phyloP scores from a whole-genome alignment of 2,329 filamentous ascomycete species.

The Conoideocrella luteorostrata region DNA sequence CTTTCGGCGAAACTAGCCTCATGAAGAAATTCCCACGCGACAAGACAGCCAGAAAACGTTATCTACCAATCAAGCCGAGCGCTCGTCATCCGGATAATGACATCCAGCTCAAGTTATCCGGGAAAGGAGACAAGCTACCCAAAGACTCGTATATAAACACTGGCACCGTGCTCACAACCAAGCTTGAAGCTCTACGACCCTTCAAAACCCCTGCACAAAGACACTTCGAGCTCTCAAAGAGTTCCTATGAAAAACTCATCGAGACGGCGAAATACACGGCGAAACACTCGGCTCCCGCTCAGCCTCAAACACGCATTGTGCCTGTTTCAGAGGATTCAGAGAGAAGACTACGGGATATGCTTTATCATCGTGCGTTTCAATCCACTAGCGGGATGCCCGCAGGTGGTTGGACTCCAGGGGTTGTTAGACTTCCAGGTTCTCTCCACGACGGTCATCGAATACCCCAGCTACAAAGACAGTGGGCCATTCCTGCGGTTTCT shows the following conservation, averaged over 20 bases:
- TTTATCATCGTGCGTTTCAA: too few relatives aligned
- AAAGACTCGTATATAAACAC: not conserved
- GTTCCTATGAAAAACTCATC: not conserved
- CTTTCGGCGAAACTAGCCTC: not conserved
- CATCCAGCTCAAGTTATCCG: not conserved
- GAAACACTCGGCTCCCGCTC: not conserved
- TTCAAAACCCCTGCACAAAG: not conserved
- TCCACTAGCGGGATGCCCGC: too few relatives aligned
- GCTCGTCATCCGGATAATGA: not conserved
- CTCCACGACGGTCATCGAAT: not conserved
- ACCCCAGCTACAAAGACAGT: not conserved
- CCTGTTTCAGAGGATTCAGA: not conserved
- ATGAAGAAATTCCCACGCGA: not conserved
- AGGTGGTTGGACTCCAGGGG: too few relatives aligned
- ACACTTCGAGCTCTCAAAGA: not conserved
- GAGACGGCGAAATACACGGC: not conserved
- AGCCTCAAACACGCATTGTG: not conserved
- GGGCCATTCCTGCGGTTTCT: not conserved
- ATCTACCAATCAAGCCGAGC: not conserved
- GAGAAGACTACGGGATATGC: too few relatives aligned
- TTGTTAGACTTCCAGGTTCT: too few relatives aligned
- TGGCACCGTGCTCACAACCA: not conserved
- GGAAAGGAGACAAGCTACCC: not conserved
- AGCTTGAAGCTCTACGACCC: not conserved
- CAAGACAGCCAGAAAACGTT: not conserved